A percentile compares a stretch with the other conserved stretches of the same genome.
phyloP scores from a whole-genome alignment of 2,329 filamentous ascomycete genomes.

The Cercospora sojina region DNA sequence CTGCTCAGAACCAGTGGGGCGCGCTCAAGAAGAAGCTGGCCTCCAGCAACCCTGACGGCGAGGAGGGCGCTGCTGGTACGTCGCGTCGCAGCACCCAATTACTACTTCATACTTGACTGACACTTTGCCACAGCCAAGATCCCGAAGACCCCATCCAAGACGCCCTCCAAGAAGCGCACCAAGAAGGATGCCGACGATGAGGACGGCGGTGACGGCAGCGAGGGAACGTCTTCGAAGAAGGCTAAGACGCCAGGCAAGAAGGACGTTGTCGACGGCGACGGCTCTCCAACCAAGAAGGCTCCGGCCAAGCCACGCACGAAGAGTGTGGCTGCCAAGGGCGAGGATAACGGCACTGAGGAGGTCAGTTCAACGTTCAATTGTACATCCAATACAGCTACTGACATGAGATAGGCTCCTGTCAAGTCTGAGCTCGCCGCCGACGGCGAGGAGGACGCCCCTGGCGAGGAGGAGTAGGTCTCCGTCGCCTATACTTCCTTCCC shows the following conservation, averaged over 20 bases:
- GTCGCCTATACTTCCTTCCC: background rate
- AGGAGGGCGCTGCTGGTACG: constrained; percentile 18
- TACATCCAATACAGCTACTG: background rate
- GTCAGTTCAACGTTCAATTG: background rate
- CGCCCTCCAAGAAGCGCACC: constrained; percentile 23
- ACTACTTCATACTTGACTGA: constrained; percentile 4
- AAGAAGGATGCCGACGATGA: constrained; percentile 28
- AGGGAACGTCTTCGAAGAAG: constrained; percentile 19
- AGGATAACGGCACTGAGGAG: background rate
- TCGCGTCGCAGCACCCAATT: background rate
- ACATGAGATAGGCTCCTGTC: background rate
- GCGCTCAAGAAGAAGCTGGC: constrained; percentile 38
- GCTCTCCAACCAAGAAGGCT: constrained; percentile 20
- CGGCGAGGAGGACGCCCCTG: background rate
- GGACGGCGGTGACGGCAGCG: constrained; percentile 23
- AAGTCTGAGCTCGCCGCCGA: background rate
- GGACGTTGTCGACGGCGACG: constrained; percentile 12
- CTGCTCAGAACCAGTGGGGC: constrained; percentile 38
- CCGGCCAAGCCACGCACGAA: background rate
- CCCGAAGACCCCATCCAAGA: constrained; percentile 18
- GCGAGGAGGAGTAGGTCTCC: background rate
- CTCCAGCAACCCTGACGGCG: constrained; percentile 17
- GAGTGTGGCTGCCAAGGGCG: background rate
- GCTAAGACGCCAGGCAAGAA: constrained; percentile 18
- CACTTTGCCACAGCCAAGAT: constrained; percentile 11